Conservation (phyloP, 768 basidiomycete species). For the Boletus bicolor region DNA sequence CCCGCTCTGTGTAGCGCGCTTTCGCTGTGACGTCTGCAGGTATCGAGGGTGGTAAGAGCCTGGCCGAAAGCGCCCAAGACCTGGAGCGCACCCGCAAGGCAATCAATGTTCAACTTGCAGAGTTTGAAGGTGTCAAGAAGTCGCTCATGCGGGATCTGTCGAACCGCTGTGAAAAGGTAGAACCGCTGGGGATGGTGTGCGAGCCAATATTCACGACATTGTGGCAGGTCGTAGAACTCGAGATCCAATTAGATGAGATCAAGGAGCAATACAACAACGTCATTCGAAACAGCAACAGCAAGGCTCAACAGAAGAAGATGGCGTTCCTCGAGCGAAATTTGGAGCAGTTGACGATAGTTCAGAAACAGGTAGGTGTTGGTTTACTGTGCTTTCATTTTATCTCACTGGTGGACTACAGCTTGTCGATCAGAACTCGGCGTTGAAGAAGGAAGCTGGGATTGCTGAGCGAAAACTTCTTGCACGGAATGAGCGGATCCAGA, state of each 20-base stretch:
- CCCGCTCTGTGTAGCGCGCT: constrained; percentile 64
- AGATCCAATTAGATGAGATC: constrained; percentile 97
- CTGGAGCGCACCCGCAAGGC: constrained; percentile 95
- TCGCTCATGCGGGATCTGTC: constrained; percentile 98
- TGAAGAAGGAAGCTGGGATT: constrained; percentile 97
- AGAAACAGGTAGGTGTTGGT: constrained; percentile 76
- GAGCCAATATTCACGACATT: constrained; percentile 11
- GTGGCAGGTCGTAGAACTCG: constrained; percentile 91
- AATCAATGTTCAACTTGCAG: constrained; percentile 95
- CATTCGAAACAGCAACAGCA: constrained; percentile 96
- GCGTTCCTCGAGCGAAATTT: constrained; percentile 96
- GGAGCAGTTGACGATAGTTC: constrained; percentile 90
- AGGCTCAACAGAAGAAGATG: constrained; percentile 99
- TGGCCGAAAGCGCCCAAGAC: constrained; percentile 96
- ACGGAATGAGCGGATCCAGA: constrained; percentile 96
- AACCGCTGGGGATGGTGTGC: constrained; percentile 11
- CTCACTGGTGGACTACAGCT: constrained; percentile 52
- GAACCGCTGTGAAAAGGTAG: constrained; percentile 98
- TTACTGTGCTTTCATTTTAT: background rate
- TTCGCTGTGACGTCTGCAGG: constrained; percentile 97
- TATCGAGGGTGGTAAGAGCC: constrained; percentile 94
- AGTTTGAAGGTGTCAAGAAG: constrained; percentile 98
- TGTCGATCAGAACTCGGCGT: constrained; percentile 93
- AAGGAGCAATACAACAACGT: constrained; percentile 99
- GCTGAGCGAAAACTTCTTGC: constrained; percentile 95